Evolutionary conservation across 352 stramenopile genomes (phyloP), one percentile per base, ranked within the genome.

Genomic region (Phytophthora foliorum): DNA sequence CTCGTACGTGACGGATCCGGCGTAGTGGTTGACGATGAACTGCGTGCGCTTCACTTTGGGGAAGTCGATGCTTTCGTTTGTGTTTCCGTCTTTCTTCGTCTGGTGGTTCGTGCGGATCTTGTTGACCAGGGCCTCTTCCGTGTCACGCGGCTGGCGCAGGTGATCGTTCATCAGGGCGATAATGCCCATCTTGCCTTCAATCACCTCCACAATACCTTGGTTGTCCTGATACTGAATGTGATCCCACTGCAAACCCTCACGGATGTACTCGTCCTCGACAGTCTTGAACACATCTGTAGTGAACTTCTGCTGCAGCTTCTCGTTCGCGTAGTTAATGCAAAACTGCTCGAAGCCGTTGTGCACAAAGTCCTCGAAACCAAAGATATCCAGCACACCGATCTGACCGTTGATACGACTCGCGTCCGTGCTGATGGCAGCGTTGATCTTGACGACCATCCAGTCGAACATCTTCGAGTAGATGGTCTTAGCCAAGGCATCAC

Each of bases 211-310:
- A 63, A 98, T 98, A 65, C 98, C 97, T 66, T 98, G 95, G 83
- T 99, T 99, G 69, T 99, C 97, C 41, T 98, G 97, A 72, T 99
- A 99, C 63, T 98, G 86, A 67, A 99, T 99, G 78, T 99, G 98
- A 63, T 97, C 96, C 97, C 96, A 99, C 67, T 98, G 85, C 64
- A 99, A 98, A 0, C 94, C 95, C 86, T 99, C 98, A 11, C 90
- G 83, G 59, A 98, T 89, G 78, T 99, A 99, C 79, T 99, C 97
- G 57, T 98, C 97, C 78, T 99, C 97, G 56, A 99, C 97, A 34
- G 97, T 91, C 80, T 98, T 99, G 83, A 99, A 99, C 54, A 99
- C 97, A 63, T 96, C 90, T 22, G 89, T 92, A 81, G 98, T 84
- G 81, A 98, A 94, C 93, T 99, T 89, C 51, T 96, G 89, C 68